phyloP scores from a whole-genome alignment of 2,329 filamentous ascomycete species.

The Aureobasidium sp. region DNA sequence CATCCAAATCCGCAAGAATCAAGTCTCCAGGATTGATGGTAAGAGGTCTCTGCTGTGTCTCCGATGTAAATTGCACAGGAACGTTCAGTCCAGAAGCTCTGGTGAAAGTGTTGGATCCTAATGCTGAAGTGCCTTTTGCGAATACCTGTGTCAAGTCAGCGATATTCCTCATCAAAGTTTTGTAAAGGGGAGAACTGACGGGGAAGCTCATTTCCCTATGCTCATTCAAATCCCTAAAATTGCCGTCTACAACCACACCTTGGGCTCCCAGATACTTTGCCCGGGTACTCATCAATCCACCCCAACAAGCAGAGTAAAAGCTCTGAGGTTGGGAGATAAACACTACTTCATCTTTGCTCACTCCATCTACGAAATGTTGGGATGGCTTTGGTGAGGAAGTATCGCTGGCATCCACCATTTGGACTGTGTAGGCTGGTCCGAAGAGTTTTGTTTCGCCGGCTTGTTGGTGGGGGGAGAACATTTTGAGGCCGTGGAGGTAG shows the following conservation, averaged over 20 bases:
- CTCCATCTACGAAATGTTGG: slow-evolving; percentile 41
- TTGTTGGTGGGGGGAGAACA: slow-evolving; percentile 29
- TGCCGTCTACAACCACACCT: slow-evolving; percentile 44
- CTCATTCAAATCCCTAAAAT: slow-evolving; percentile 42
- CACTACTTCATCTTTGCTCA: slow-evolving; percentile 37
- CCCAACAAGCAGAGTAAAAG: slow-evolving; percentile 41
- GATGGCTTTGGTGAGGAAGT: slow-evolving; percentile 34
- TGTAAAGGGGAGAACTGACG: neutral
- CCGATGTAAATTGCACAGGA: slow-evolving; percentile 35
- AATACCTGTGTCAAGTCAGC: slow-evolving; percentile 30
- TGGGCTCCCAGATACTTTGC: slow-evolving; percentile 38
- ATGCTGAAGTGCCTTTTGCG: slow-evolving; percentile 32
- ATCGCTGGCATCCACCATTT: slow-evolving; percentile 37
- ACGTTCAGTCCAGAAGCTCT: slow-evolving; percentile 39
- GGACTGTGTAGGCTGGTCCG: slow-evolving; percentile 18
- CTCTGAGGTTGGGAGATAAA: slow-evolving; percentile 42
- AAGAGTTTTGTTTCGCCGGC: slow-evolving; percentile 8
- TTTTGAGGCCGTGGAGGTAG: slow-evolving; percentile 38
- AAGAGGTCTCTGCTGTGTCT: slow-evolving; percentile 13
- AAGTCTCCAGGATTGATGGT: slow-evolving; percentile 39
- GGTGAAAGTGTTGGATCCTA: slow-evolving; percentile 37
- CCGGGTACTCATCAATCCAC: slow-evolving; percentile 44
- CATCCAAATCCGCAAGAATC: slow-evolving; percentile 40
- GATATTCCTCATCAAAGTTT: too few relatives aligned
- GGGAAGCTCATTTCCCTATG: slow-evolving; percentile 25